Base-by-base conservation (phyloP, 345 rosid genomes). In the Eucalyptus tenuipes region DNA sequence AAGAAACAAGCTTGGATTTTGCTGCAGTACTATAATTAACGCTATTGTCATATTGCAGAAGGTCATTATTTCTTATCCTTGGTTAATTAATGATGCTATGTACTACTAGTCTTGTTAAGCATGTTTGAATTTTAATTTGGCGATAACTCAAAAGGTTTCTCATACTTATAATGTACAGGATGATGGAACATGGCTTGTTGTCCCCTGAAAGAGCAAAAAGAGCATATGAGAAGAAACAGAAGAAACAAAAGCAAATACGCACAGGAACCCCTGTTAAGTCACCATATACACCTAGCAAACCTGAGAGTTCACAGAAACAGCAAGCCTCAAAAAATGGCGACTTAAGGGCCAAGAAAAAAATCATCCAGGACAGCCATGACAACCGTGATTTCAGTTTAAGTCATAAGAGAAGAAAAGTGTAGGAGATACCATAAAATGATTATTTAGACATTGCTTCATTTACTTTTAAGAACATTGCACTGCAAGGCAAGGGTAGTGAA, bases 171-270 rank as follows among this genome's bases (percentile, higher is more conserved):
- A 45, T 61, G 11, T 31, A 22, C 92, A 98, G 99, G 99, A 93
- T 98, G 95, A 97, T 98, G 99, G 99, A 98, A 92, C 99, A 98
- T 89, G 99, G 99, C 42, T 91, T 98, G 92, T 91, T 98, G 89
- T 94, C 98, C 85, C 92, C 95, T 17, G 98, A 95, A 10, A 94
- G 93, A 91, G 94, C 98, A 6, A 97, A 94, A 91, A 94, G 64
- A 92, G 97, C 98, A 10, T 87, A 90, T 10, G 99, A 97, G 93
- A 98, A 94, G 95, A 98, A 96, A 90, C 99, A 94, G 91, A 94
- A 96, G 89, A 97, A 94, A 92, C 98, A 94, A 93, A 98, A 95
- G 93, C 94, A 95, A 90, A 89, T 94, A 52, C 93, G 98, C 75
- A 86, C 79, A 88, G 98, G 97, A 88, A 96, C 95, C 89, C 98